A percentile compares a stretch with the other conserved stretches of the same genome.
Conservation (phyloP, 192 early-diverging fungal species). For the Umbelopsis vinacea region DNA sequence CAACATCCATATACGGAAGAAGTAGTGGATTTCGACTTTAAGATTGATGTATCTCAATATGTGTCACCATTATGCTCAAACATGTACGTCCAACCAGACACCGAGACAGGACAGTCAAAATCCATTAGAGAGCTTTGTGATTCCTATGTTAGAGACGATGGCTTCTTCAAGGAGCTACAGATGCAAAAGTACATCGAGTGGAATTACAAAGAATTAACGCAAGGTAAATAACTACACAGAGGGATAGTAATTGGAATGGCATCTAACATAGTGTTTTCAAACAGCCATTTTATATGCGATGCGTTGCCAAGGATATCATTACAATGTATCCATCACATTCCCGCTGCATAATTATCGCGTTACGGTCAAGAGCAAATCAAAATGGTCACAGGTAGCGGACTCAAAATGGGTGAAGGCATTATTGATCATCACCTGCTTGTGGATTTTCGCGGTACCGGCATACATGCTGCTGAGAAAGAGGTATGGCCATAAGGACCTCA, state of each 20-base stretch:
- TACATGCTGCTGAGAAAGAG: constrained; percentile 22
- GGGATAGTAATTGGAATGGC: not conserved
- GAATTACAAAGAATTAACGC: constrained; percentile 43
- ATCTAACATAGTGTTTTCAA: not conserved
- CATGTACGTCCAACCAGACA: constrained; percentile 38
- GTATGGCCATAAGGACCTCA: constrained; percentile 35
- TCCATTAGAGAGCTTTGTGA: constrained; percentile 36
- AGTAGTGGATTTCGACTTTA: constrained; percentile 41
- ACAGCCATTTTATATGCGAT: constrained; percentile 30
- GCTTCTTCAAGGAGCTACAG: constrained; percentile 46
- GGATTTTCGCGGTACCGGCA: constrained; percentile 48
- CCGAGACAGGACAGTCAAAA: constrained; percentile 27
- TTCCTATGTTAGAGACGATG: constrained; percentile 32
- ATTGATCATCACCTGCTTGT: constrained; percentile 51
- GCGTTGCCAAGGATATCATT: constrained; percentile 39
- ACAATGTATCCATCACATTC: constrained; percentile 41
- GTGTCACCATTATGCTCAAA: constrained; percentile 35
- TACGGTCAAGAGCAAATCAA: constrained; percentile 33
- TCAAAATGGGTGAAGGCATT: constrained; percentile 30
- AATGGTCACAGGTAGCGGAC: constrained; percentile 31
- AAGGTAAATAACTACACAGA: constrained; percentile 13
- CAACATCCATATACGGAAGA: constrained; percentile 31
- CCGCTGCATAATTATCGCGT: constrained; percentile 34
- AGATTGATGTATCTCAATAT: constrained; percentile 36
- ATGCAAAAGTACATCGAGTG: constrained; percentile 48